These are phyloP conservation scores for Apophysomyces elegans DNA, from an alignment of 371 early-diverging fungal genomes.

Conservation along the genomic window DNA sequence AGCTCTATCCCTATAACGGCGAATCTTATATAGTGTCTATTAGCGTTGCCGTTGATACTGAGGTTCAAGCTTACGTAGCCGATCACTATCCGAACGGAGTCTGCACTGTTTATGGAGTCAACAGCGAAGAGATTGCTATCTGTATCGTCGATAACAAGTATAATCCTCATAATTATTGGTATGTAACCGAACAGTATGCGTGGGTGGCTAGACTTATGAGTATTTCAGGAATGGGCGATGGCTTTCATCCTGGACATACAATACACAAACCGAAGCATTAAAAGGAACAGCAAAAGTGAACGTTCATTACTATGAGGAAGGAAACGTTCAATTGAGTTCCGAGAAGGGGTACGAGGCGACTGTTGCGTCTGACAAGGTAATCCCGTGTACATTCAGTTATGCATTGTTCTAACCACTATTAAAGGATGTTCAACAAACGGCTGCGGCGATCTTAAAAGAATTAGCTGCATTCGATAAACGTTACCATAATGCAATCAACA, in stretches of 20 bases:
- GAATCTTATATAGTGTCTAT: not conserved
- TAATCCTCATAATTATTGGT: constrained; percentile 92
- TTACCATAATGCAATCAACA: constrained; percentile 84
- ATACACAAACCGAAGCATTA: constrained; percentile 61
- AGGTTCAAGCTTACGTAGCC: constrained; percentile 62
- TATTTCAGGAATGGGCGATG: constrained; percentile 86
- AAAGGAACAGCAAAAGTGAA: constrained; percentile 74
- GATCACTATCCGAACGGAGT: constrained; percentile 85
- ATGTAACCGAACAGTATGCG: not conserved
- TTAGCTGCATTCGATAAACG: constrained; percentile 79
- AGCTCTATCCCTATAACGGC: not conserved
- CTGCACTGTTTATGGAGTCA: constrained; percentile 63
- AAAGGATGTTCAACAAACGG: constrained; percentile 56
- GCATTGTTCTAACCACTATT: not conserved
- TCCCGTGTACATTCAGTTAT: not conserved
- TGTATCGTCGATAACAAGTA: constrained; percentile 89
- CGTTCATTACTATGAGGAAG: constrained; percentile 98
- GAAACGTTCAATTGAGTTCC: constrained; percentile 94
- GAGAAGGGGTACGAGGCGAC: constrained; percentile 62
- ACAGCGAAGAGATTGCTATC: constrained; percentile 59
- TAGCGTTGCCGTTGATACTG: constrained; percentile 67
- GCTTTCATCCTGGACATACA: constrained; percentile 81
- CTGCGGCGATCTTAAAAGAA: constrained; percentile 60
- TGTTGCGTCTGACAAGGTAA: constrained; percentile 34
- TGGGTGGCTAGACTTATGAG: not conserved